These are phyloP conservation scores for Fusarium burgessii DNA, from an alignment of 2,329 filamentous ascomycete species.

Conservation along the genomic window DNA sequence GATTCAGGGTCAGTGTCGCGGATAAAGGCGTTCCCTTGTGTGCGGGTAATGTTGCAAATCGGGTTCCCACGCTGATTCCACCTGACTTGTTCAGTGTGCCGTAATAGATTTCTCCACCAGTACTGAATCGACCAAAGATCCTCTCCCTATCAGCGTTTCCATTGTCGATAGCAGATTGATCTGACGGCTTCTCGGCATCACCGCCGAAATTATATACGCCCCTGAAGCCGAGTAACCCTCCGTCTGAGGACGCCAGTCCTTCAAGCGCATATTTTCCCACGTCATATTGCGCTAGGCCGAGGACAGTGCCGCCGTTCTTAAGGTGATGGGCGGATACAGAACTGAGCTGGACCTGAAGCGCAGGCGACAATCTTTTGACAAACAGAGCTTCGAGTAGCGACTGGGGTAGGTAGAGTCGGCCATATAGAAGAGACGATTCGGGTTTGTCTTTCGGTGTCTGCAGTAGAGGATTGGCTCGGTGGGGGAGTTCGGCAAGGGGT, in stretches of 20 bases:
- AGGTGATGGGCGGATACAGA: constrained; percentile 79
- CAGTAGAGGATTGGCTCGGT: constrained; percentile 42
- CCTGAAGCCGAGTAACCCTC: constrained; percentile 85
- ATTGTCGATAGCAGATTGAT: constrained; percentile 32
- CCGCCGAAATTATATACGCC: constrained; percentile 95
- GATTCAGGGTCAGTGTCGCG: constrained; percentile 92
- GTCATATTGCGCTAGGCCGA: constrained; percentile 83
- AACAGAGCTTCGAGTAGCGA: constrained; percentile 90
- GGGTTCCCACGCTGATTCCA: constrained; percentile 86
- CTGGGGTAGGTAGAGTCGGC: constrained; percentile 83
- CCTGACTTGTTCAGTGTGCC: constrained; percentile 94
- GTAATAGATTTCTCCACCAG: constrained; percentile 95
- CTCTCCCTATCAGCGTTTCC: constrained; percentile 63
- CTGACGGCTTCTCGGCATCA: constrained; percentile 62
- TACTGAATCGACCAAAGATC: constrained; percentile 85
- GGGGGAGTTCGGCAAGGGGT: constrained; percentile 74
- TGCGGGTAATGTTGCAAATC: constrained; percentile 87
- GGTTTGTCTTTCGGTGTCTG: constrained; percentile 48
- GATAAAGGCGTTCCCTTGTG: constrained; percentile 91
- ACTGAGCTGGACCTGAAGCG: constrained; percentile 82
- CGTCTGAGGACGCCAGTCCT: constrained; percentile 92
- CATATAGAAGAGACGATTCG: constrained; percentile 75
- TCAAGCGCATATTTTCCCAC: constrained; percentile 89
- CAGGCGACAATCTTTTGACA: constrained; percentile 80
- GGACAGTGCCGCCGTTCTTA: constrained; percentile 79